phyloP scores from a whole-genome alignment of 768 basidiomycete genomes.

The Auriscalpium microsporum region DNA sequence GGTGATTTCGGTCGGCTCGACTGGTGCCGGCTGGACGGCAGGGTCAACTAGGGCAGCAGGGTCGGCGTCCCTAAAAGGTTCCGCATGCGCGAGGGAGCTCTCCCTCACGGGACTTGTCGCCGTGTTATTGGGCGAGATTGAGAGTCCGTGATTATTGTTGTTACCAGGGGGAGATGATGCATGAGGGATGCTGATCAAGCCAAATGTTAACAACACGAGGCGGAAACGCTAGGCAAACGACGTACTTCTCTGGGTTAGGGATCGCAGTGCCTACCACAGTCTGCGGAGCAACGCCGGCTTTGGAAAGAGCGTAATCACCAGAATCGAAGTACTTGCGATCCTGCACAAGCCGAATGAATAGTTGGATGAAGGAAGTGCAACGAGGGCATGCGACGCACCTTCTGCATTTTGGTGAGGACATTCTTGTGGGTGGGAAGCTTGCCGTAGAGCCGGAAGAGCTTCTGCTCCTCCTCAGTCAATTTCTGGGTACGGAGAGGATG shows the following conservation, averaged over 20 bases:
- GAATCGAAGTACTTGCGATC: slow-evolving; percentile 99
- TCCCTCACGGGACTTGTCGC: slow-evolving; percentile 15
- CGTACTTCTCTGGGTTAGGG: slow-evolving; percentile 95
- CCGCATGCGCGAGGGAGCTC: slow-evolving; percentile 8
- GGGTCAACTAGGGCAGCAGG: slow-evolving; percentile 2
- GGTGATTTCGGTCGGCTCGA: not conserved
- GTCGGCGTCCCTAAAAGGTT: slow-evolving; percentile 1
- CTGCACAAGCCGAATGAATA: slow-evolving; percentile 29
- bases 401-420: slow-evolving; percentile 89
- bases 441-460: slow-evolving; percentile 91
- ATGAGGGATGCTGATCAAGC: slow-evolving; percentile 71
- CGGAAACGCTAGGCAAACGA: slow-evolving; percentile 4
- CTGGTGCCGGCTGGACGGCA: not conserved
- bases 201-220: slow-evolving; percentile 7
- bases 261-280: slow-evolving; percentile 91
- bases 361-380: too few species aligned
- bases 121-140: slow-evolving; percentile 10
- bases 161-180: slow-evolving; percentile 58
- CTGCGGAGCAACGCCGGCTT: slow-evolving; percentile 87
- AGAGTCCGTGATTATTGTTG: slow-evolving; percentile 30
- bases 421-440: slow-evolving; percentile 93
- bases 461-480: slow-evolving; percentile 83
- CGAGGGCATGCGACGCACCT: slow-evolving; percentile 40
- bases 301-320: slow-evolving; percentile 95
- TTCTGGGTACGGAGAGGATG: slow-evolving; percentile 36